Evolutionary conservation across 23 red algal species (phyloP).

Genomic region (Agarophyton chilense): DNA sequence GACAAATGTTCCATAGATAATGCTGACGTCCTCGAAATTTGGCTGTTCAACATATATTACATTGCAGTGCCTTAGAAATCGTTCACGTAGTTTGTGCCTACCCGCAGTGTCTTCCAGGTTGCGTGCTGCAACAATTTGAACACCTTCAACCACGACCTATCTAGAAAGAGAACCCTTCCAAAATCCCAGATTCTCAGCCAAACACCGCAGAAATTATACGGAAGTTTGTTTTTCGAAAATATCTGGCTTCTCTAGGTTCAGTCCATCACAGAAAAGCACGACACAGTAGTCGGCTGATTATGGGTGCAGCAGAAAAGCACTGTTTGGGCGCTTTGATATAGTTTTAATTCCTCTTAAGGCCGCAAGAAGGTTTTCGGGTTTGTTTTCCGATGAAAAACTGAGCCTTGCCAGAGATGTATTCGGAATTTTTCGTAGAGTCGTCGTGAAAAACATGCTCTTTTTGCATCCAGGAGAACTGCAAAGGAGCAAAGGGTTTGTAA

Average conservation of each 20-base stretch:
- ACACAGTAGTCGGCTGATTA: conserved; percentile 50
- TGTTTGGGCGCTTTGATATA: conserved; percentile 49
- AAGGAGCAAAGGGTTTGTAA: conserved; percentile 24
- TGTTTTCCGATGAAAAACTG: conserved; percentile 67
- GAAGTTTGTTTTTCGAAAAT: conserved; percentile 53
- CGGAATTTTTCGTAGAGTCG: conserved; percentile 21
- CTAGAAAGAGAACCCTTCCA: conserved; percentile 50
- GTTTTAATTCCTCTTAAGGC: conserved; percentile 16
- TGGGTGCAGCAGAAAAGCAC: conserved; percentile 35
- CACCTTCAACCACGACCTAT: conserved; percentile 44
- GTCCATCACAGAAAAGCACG: conserved; percentile 83
- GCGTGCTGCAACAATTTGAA: conserved; percentile 76
- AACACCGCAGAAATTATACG: conserved; percentile 29
- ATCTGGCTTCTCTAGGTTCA: conserved; percentile 72
- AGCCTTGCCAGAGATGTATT: conserved; percentile 58
- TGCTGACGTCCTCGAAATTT: conserved; percentile 21
- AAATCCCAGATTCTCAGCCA: conserved; percentile 60
- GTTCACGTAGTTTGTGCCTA: conserved; percentile 34
- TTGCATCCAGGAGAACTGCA: conserved; percentile 71
- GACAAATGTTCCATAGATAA: conserved; percentile 63
- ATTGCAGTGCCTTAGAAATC: conserved; percentile 51
- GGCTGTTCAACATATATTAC: conserved; percentile 69
- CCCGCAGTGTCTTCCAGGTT: conserved; percentile 61
- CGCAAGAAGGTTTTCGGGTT: conserved; percentile 44
- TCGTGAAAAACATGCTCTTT: conserved; percentile 72